phyloP scores from a whole-genome alignment of 169 alveolate genomes.

The Babesia ovata region DNA sequence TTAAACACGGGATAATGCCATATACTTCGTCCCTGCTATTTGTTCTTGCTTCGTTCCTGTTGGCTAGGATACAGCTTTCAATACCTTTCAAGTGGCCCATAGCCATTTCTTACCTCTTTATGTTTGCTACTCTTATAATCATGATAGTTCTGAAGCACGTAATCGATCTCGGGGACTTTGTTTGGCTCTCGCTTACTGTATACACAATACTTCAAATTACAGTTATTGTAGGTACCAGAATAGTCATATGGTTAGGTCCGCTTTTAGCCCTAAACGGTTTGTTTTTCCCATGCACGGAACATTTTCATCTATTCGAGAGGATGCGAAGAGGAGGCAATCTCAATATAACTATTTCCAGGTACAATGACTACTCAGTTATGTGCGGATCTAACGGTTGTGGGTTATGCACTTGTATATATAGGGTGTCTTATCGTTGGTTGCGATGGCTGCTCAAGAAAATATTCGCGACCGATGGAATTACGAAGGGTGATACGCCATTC shows the following conservation, averaged over 20 bases:
- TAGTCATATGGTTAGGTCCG: constrained; percentile 71
- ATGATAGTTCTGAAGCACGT: constrained; percentile 68
- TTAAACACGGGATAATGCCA: constrained; percentile 37
- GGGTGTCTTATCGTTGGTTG: constrained; percentile 69
- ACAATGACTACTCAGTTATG: constrained; percentile 77
- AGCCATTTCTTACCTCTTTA: constrained; percentile 71
- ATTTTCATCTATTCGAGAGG: constrained; percentile 71
- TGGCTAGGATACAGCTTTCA: constrained; percentile 75
- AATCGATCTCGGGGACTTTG: constrained; percentile 43
- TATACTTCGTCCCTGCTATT: constrained; percentile 39
- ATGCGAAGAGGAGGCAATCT: constrained; percentile 48
- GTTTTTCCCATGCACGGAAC: constrained; percentile 81
- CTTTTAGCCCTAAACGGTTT: constrained; percentile 75
- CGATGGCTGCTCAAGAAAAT: constrained; percentile 21
- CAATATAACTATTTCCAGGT: constrained; percentile 74
- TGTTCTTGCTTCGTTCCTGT: constrained; percentile 59
- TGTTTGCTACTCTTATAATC: constrained; percentile 66
- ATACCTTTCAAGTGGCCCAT: constrained; percentile 76
- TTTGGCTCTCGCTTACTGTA: constrained; percentile 58
- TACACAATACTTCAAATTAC: constrained; percentile 71
- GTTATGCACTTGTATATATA: constrained; percentile 72
- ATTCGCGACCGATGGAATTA: constrained; percentile 25
- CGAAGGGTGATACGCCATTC: constrained; percentile 73
- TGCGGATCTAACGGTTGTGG: constrained; percentile 77
- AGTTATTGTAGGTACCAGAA: constrained; percentile 62